These are phyloP conservation scores for Kalmanozyma brasiliensis DNA, from an alignment of 1,284 basidiomycete genomes.

Conservation along the genomic window DNA sequence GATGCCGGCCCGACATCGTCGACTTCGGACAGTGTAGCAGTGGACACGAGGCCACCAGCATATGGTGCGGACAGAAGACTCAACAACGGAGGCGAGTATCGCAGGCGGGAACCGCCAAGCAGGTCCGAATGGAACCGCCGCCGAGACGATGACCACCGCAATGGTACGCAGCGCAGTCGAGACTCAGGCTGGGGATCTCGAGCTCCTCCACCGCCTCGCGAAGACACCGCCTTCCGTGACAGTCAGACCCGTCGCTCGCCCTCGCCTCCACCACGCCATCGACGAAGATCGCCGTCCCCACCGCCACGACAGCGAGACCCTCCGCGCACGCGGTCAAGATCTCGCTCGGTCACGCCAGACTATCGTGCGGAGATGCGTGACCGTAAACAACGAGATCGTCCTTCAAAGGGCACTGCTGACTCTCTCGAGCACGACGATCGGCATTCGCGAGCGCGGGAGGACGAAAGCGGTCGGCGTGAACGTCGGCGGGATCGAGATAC, in stretches of 20 bases:
- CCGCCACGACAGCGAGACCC: constrained; percentile 5
- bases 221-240: constrained; percentile 4
- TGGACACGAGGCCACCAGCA: constrained; percentile 16
- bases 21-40: not conserved
- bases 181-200: constrained; percentile 59
- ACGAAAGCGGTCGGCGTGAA: not conserved
- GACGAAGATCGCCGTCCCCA: constrained; percentile 8
- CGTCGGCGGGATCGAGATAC: too few species aligned
- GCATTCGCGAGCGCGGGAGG: not conserved
- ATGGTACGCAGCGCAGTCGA: constrained; percentile 70
- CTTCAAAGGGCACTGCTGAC: not conserved
- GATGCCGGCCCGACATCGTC: constrained; percentile 16
- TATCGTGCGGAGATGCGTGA: constrained; percentile 25
- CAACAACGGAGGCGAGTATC: constrained; percentile 1
- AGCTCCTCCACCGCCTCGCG: not conserved
- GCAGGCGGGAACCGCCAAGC: too few species aligned
- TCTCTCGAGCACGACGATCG: not conserved
- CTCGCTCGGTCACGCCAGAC: constrained; percentile 40
- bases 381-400: constrained; percentile 1
- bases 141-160: constrained; percentile 62
- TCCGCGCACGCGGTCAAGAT: constrained; percentile 10
- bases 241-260: constrained; percentile 13
- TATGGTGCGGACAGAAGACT: constrained; percentile 2
- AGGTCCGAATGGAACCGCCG: constrained; percentile 3
- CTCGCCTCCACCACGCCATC: constrained; percentile 6